Percentiles rank a stretch among this genome's conserved stretches.
These are phyloP conservation scores for Hymenochaete sp. DNA, from an alignment of 1,284 basidiomycete genomes.

Conservation along the genomic window DNA sequence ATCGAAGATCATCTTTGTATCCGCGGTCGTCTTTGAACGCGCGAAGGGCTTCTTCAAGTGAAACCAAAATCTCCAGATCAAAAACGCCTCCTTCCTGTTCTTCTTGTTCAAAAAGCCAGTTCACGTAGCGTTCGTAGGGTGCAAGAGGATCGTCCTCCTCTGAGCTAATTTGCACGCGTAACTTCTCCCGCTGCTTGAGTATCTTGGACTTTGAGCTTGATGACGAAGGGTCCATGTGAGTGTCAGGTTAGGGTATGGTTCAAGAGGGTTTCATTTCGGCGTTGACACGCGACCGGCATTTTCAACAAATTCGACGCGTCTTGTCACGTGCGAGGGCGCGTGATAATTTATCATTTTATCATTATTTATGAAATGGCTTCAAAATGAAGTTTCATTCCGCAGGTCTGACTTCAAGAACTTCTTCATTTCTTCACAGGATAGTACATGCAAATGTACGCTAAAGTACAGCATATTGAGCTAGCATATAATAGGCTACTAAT, in stretches of 20 bases:
- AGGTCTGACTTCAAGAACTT: too few relatives aligned
- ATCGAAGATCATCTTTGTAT: slow-evolving; percentile 82
- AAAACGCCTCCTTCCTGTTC: slow-evolving; percentile 42
- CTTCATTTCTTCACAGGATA: too few relatives aligned
- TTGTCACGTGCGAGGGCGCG: too few relatives aligned
- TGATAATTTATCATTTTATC: too few relatives aligned
- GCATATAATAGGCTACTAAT: too few relatives aligned
- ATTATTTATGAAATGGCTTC: too few relatives aligned
- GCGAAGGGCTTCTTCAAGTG: slow-evolving; percentile 65
- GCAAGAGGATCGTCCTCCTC: slow-evolving; percentile 68
- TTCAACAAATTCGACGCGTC: neutral
- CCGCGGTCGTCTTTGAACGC: slow-evolving; percentile 72
- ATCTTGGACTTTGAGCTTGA: slow-evolving; percentile 4
- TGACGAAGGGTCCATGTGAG: slow-evolving; percentile 10
- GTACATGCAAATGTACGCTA: too few relatives aligned
- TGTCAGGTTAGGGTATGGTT: neutral
- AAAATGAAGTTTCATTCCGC: too few relatives aligned
- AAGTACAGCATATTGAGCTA: too few relatives aligned
- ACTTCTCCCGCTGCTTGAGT: slow-evolving; percentile 6
- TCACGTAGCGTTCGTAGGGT: slow-evolving; percentile 55
- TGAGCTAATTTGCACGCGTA: slow-evolving; percentile 8
- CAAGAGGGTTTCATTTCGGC: neutral
- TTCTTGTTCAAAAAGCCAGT: slow-evolving; percentile 46
- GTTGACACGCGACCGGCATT: neutral
- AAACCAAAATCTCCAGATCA: slow-evolving; percentile 54